Evolutionary conservation across 176 grass and related monocot genomes (phyloP).

Genomic region (Panicum miliaceum): DNA sequence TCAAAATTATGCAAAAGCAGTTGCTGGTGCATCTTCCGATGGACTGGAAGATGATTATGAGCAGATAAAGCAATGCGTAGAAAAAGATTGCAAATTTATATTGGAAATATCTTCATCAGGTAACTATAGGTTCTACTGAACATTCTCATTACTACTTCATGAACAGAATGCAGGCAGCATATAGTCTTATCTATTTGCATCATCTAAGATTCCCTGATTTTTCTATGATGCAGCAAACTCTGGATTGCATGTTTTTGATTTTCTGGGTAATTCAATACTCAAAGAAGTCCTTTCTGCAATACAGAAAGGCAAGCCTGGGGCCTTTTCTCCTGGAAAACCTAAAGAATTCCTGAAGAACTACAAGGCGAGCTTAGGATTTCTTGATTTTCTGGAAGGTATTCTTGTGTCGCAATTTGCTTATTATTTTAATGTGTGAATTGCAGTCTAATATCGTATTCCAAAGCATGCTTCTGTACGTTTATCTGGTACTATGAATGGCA

Average conservation of each 20-base stretch:
- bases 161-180: constrained; percentile 1
- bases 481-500: background rate
- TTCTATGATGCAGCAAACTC: constrained; percentile 76
- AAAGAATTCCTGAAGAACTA: constrained; percentile 93
- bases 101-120: constrained; percentile 94
- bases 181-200: constrained; percentile 16
- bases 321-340: constrained; percentile 93
- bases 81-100: constrained; percentile 97
- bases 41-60: constrained; percentile 82
- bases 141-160: background rate
- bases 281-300: constrained; percentile 90
- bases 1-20: constrained; percentile 61
- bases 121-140: constrained; percentile 30
- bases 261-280: constrained; percentile 95
- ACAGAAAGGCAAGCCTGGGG: constrained; percentile 88
- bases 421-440: constrained; percentile 1
- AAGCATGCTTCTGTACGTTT: background rate
- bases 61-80: constrained; percentile 72
- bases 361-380: constrained; percentile 83
- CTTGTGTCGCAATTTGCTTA: background rate
- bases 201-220: constrained; percentile 33
- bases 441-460: background rate
- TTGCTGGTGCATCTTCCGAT: constrained; percentile 64
- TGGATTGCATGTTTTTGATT: constrained; percentile 98
- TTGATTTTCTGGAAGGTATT: constrained; percentile 96